Evolutionary conservation across 805 yeast species (phyloP).

Genomic region (Lipomyces sp.): DNA sequence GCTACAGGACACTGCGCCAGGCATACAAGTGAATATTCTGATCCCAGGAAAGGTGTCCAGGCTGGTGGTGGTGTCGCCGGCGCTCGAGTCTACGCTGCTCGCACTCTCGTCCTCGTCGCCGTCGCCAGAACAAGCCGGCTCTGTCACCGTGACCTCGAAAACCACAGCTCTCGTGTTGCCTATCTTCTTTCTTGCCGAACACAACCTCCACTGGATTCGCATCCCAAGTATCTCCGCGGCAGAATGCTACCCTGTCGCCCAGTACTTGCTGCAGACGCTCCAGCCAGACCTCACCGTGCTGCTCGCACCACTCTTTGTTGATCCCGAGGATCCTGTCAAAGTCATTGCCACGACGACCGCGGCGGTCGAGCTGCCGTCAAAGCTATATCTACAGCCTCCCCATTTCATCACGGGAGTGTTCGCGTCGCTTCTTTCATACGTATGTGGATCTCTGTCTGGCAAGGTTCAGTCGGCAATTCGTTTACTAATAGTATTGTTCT

Average conservation of each 20-base stretch:
- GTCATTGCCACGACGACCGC: constrained; percentile 9
- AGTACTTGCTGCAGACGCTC: constrained; percentile 13
- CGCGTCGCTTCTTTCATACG: constrained; percentile 45
- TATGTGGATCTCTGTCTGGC: too few relatives aligned
- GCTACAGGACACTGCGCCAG: constrained; percentile 5
- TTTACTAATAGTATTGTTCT: too few relatives aligned
- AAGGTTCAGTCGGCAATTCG: too few relatives aligned
- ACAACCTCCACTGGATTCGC: constrained; percentile 16
- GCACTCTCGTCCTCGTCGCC: not conserved
- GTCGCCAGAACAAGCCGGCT: constrained; percentile 5
- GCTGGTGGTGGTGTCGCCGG: constrained; percentile 15
- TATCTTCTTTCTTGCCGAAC: not conserved
- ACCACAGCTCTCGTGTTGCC: not conserved
- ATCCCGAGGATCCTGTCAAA: constrained; percentile 17
- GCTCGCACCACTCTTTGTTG: constrained; percentile 12
- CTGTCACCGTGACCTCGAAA: constrained; percentile 3
- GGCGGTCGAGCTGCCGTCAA: not conserved
- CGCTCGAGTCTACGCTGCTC: constrained; percentile 8
- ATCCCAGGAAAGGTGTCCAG: not conserved
- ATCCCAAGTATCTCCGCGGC: constrained; percentile 18
- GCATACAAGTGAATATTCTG: not conserved
- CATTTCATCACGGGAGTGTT: constrained; percentile 58
- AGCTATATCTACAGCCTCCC: constrained; percentile 49
- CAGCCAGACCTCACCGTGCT: constrained; percentile 10
- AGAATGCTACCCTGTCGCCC: constrained; percentile 18